Percentiles rank a stretch among this genome's conserved stretches.
phyloP scores from a whole-genome alignment of 2,329 filamentous ascomycete genomes.

The Colletotrichum spaethianum region DNA sequence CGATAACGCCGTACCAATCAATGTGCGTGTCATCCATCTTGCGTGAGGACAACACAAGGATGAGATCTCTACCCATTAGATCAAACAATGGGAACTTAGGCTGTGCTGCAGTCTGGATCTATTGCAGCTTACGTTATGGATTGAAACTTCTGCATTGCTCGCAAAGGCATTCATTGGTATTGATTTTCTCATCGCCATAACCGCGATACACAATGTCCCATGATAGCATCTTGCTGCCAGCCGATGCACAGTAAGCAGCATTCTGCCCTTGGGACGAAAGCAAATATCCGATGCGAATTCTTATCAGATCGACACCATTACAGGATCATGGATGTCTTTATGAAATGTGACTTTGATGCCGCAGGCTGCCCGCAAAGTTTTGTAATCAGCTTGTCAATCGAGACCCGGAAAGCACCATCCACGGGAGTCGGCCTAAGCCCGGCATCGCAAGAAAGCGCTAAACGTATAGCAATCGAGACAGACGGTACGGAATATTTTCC shows the following conservation, averaged over 20 bases:
- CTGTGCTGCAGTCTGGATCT: not conserved
- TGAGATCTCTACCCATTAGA: not conserved
- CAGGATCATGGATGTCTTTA: constrained; percentile 13
- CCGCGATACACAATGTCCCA: constrained; percentile 4
- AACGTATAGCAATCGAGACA: not conserved
- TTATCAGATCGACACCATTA: constrained; percentile 19
- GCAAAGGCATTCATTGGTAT: not conserved
- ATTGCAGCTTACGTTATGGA: not conserved
- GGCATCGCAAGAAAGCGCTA: not conserved
- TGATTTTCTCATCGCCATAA: not conserved
- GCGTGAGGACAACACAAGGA: not conserved
- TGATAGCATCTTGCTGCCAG: not conserved
- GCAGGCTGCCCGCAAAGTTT: constrained; percentile 3
- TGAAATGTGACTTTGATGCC: not conserved
- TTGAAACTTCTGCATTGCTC: not conserved
- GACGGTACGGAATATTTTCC: not conserved
- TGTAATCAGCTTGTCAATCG: not conserved
- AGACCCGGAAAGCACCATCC: not conserved
- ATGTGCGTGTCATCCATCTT: constrained; percentile 31
- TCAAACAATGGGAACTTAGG: not conserved
- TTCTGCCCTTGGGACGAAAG: not conserved
- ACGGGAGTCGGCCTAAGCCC: not conserved
- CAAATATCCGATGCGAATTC: not conserved
- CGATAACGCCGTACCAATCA: constrained; percentile 15
- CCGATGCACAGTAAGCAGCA: not conserved